phyloP scores from a whole-genome alignment of 495 filamentous ascomycete genomes.

The Achaetomiella virescens region DNA sequence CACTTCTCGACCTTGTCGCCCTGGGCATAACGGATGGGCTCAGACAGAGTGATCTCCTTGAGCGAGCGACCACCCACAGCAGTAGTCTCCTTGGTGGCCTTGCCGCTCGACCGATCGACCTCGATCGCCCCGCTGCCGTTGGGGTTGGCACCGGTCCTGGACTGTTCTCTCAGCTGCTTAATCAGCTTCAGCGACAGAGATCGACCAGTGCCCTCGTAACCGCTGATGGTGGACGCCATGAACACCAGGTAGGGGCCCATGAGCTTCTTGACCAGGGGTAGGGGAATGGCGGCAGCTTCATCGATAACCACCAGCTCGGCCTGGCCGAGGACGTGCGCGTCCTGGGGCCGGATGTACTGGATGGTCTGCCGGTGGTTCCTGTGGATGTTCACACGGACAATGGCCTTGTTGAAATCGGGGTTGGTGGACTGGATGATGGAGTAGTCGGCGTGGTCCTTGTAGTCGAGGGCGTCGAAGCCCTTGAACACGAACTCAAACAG shows the following conservation, averaged over 20 bases:
- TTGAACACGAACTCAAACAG: conserved; percentile 98
- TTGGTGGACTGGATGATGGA: conserved; percentile 98
- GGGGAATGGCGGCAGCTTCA: conserved; percentile 93
- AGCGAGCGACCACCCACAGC: conserved; percentile 68
- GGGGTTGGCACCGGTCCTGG: conserved; percentile 49
- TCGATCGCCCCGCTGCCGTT: conserved; percentile 54
- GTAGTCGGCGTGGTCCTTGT: conserved; percentile 93
- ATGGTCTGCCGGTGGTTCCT: conserved; percentile 96
- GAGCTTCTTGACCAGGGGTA: conserved; percentile 86
- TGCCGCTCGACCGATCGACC: conserved; percentile 67
- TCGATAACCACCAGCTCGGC: conserved; percentile 96
- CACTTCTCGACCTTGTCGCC: conserved; percentile 91
- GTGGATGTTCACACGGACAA: conserved; percentile 94
- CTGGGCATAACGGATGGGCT: conserved; percentile 91
- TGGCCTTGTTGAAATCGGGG: conserved; percentile 97
- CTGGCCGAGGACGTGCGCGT: conserved; percentile 89
- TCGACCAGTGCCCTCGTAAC: conserved; percentile 95
- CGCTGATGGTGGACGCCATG: conserved; percentile 99
- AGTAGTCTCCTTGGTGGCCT: conserved; percentile 56
- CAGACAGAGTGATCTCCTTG: conserved; percentile 82
- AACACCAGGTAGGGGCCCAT: conserved; percentile 99
- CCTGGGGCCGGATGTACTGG: conserved; percentile 95
- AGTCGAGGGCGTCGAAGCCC: conserved; percentile 89
- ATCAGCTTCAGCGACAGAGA: conserved; percentile 95
- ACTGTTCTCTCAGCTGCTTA: conserved; percentile 93